Percentiles rank a stretch among this genome's conserved stretches.
Conservation (phyloP, 78 protist genomes). For the Mantamonas sphyraenae region DNA sequence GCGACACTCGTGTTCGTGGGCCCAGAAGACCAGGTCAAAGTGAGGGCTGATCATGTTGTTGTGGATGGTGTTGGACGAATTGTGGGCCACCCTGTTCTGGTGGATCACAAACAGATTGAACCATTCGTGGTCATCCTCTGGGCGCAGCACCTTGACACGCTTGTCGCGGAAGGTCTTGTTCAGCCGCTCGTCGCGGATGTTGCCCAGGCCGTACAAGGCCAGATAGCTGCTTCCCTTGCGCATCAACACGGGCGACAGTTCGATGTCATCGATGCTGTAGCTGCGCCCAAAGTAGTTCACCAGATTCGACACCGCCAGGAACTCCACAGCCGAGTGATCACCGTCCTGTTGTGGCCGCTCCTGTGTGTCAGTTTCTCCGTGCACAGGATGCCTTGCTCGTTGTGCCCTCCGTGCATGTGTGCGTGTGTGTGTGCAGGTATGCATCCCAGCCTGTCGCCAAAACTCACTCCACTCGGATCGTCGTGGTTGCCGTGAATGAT, state of each 20-base stretch:
- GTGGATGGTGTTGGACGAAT: too few species aligned
- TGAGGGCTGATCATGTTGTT: constrained; percentile 49
- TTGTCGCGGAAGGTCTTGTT: constrained; percentile 56
- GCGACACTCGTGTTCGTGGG: constrained; percentile 50
- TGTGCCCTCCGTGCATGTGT: background rate
- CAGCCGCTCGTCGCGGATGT: constrained; percentile 90
- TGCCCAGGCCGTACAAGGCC: constrained; percentile 94
- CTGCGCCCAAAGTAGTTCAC: constrained; percentile 90
- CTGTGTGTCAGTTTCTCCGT: background rate
- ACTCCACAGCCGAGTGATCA: constrained; percentile 73
- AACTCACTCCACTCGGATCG: constrained; percentile 89
- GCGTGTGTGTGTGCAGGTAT: background rate
- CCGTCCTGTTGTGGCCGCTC: constrained; percentile 35
- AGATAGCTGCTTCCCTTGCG: constrained; percentile 58
- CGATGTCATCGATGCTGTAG: constrained; percentile 56
- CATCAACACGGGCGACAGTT: constrained; percentile 72
- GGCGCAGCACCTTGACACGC: constrained; percentile 53
- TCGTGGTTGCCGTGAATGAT: constrained; percentile 98
- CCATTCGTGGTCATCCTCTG: constrained; percentile 71
- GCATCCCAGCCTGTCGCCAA: background rate
- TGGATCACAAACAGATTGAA: constrained; percentile 89
- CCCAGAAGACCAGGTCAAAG: constrained; percentile 94
- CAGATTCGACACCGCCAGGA: constrained; percentile 57
- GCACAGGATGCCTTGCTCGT: background rate
- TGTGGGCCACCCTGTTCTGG: constrained; percentile 67